Evolutionary conservation across 2,329 filamentous ascomycete genomes (phyloP), one percentile per base, ranked within the genome.

Genomic region (Eutypa lata): DNA sequence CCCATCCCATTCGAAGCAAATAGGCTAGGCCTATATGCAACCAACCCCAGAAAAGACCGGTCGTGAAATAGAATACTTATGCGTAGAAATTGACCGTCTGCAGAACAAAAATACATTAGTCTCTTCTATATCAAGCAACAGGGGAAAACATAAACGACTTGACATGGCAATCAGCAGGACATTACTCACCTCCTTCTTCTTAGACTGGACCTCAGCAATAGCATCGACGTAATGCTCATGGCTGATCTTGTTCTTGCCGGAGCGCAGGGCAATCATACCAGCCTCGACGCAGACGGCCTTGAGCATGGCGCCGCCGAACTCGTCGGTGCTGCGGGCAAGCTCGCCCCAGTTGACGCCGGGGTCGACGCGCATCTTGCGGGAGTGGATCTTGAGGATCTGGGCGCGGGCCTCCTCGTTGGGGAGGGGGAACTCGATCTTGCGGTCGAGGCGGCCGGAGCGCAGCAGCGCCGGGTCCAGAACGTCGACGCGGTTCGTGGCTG

Each of bases 181-280:
- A 37, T 14, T 47, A 78, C 81, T 76, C 65, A 84, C 81, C 58
- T 95, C 91, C 83, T 95, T 95, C 88, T 96, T 96, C 87, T 96
- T 88, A 57, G 88, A 87, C 73, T 92, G 91, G 64, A 99, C 94
- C 75, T 99, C 94, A 37, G 91, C 84, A 72, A 99, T 97, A 56
- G 94, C 94, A 78, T 99, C 94, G 48, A 99, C 94, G 69, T 97
- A 99, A 74, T 99, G 91, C 78, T 99, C 94, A 71, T 99, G 94
- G 55, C 89, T 89, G 68, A 99, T 94, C 82, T 97, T 97, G 75
- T 88, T 91, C 80, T 96, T 92, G 56, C 94, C 94, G 71, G 88
- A 91, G 63, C 94, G 84, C 68, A 99, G 78, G 26, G 94, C 94
- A 75, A 99, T 99, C 94, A 99, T 99, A 70, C 94, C 94, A 49